Evolutionary conservation across 768 basidiomycete species (phyloP), one percentile per base, ranked within the genome.

Genomic region (Tylopilus subfusipes): DNA sequence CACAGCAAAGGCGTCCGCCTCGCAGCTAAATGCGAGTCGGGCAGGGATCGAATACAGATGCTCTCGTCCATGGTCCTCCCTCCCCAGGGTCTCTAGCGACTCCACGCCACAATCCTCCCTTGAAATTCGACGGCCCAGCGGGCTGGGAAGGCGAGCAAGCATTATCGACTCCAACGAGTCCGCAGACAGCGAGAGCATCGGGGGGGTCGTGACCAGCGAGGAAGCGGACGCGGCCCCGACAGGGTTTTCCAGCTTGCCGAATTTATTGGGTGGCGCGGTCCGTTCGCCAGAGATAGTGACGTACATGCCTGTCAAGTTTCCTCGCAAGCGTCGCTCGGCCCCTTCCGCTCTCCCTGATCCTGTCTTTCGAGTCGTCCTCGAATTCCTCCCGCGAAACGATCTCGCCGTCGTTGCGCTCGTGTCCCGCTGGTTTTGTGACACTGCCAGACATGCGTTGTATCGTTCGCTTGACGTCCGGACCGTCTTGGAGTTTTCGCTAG

Each of bases 71-170:
- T 42, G 57, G 36, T 14, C 48, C 13, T 12, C 36, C 5, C 58
- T 68, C 33, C 53, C 70, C 2, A 56, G 68, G 27, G 19, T 56
- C n/a, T 70, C 68, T 14, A 64, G 54, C 50, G 55, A 55, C 38
- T 60, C 64, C 2, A 60, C 57, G 6, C 48, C 61, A 9, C 47
- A 50, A 12, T 61, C 66, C 25, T 71, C 70, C 18, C 66, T 70
- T 2, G 68, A 70, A 54, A 70, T 70, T 34, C 66, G 68, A 31
- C 65, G 68, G 14, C 68, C 68, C 11, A 70, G 68, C 19, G 68
- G 68, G 29, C 36, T 70, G 18, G 68, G 68, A 29, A 58, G 70
- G 44, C 64, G 70, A 3, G 68, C 68, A 3, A 70, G 68, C 39
- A 46, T 63, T 18, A 36, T 70, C 24, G 62, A 48, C 43, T 64